Conservation (phyloP, 768 basidiomycete species). For the Flagelloscypha sp. region DNA sequence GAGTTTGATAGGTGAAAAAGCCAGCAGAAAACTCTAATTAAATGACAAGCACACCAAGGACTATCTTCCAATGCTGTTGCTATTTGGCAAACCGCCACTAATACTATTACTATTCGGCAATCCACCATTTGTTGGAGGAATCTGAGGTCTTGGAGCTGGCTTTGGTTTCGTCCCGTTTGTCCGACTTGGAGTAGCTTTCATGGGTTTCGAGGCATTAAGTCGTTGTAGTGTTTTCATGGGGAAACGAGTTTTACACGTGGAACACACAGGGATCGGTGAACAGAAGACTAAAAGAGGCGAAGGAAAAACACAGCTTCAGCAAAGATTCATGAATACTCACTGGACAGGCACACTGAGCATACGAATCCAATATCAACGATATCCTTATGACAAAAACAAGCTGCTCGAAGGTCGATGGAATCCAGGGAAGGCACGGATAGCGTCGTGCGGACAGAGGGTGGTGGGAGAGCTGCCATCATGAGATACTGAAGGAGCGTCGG, state of each 20-base stretch:
- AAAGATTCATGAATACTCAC: slow-evolving; percentile 37
- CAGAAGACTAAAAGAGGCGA: slow-evolving; percentile 65
- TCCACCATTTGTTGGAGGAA: slow-evolving; percentile 10
- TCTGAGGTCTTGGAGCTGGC: slow-evolving; percentile 12
- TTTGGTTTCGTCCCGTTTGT: slow-evolving; percentile 24
- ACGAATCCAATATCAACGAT: slow-evolving; percentile 96
- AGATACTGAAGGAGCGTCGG: slow-evolving; percentile 92
- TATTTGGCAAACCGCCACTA: slow-evolving; percentile 12
- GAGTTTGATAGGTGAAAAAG: no score
- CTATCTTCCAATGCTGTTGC: slow-evolving; percentile 13
- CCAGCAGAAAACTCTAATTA: neutral
- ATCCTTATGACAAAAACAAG: slow-evolving; percentile 97
- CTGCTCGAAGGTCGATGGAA: slow-evolving; percentile 92
- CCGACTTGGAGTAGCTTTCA: slow-evolving; percentile 23
- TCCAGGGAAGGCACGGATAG: slow-evolving; percentile 89
- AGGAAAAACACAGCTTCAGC: slow-evolving; percentile 6
- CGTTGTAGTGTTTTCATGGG: slow-evolving; percentile 87
- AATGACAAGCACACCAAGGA: slow-evolving; percentile 4
- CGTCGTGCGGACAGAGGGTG: slow-evolving; percentile 62
- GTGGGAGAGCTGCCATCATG: slow-evolving; percentile 58
- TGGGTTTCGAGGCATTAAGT: slow-evolving; percentile 53
- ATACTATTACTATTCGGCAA: no score
- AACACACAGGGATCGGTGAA: slow-evolving; percentile 86
- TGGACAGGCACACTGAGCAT: slow-evolving; percentile 96
- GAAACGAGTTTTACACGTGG: slow-evolving; percentile 94